A percentile compares a stretch with the other conserved stretches of the same genome.
Conservation (phyloP, 768 basidiomycete species). For the Hygrocybe punicea region DNA sequence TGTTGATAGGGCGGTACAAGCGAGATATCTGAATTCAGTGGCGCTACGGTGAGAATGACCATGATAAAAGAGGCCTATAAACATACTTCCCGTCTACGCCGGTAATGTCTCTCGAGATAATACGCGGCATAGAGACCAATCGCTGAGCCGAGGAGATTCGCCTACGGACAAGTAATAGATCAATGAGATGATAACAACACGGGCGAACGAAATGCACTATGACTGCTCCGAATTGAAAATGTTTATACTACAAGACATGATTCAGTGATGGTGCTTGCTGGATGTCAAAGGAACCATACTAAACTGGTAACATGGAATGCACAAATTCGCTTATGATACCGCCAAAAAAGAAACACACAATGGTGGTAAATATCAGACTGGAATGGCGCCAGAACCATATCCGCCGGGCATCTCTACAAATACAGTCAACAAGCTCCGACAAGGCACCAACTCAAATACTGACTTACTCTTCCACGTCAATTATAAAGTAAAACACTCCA, state of each 20-base stretch:
- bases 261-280: not conserved
- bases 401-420: constrained; percentile 62
- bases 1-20: constrained; percentile 69
- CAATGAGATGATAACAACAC: constrained; percentile 8
- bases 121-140: constrained; percentile 65
- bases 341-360: constrained; percentile 76
- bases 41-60: not conserved
- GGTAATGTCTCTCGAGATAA: constrained; percentile 71
- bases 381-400: constrained; percentile 87
- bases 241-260: constrained; percentile 49
- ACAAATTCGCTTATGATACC: constrained; percentile 80
- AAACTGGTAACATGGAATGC: constrained; percentile 73
- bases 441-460: not conserved
- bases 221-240: constrained; percentile 71
- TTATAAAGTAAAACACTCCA: constrained; percentile 79
- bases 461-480: constrained; percentile 79
- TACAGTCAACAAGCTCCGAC: not conserved
- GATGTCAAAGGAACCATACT: constrained; percentile 15
- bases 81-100: constrained; percentile 70
- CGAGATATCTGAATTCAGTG: constrained; percentile 57
- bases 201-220: constrained; percentile 41
- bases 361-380: constrained; percentile 60
- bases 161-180: constrained; percentile 41
- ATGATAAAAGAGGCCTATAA: not conserved
- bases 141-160: constrained; percentile 71